Evolutionary conservation across 805 yeast species (phyloP).

Genomic region (Ogataea nonfermentans): DNA sequence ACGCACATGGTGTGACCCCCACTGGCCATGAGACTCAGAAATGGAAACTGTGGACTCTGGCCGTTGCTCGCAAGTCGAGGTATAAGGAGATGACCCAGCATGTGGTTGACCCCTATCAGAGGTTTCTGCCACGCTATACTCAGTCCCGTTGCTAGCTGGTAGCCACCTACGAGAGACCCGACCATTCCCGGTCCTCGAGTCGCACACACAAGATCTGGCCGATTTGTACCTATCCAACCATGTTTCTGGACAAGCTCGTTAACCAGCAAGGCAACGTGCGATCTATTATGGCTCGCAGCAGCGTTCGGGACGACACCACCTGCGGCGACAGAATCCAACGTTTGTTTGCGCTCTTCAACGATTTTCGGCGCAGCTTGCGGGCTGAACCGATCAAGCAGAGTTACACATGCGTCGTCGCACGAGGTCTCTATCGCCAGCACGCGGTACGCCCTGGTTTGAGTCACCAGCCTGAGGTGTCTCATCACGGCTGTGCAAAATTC

Average conservation of each 20-base stretch:
- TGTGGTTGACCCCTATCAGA: constrained; percentile 88
- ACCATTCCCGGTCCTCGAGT: constrained; percentile 98
- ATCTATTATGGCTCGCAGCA: constrained; percentile 79
- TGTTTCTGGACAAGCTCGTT: constrained; percentile 40
- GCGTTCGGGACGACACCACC: constrained; percentile 91
- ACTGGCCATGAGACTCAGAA: constrained; percentile 73
- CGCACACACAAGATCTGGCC: constrained; percentile 77
- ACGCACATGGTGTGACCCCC: constrained; percentile 97
- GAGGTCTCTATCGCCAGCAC: constrained; percentile 90
- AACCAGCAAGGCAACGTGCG: constrained; percentile 51
- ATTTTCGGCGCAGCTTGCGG: constrained; percentile 42
- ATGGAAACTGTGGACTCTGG: constrained; percentile 54
- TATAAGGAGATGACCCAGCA: constrained; percentile 86
- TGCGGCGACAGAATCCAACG: constrained; percentile 58
- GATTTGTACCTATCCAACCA: constrained; percentile 28
- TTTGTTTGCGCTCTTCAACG: constrained; percentile 57
- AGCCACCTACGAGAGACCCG: constrained; percentile 80
- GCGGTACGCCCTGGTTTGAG: constrained; percentile 38
- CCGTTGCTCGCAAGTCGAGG: constrained; percentile 52
- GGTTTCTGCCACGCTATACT: constrained; percentile 77
- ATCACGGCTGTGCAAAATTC: constrained; percentile 11
- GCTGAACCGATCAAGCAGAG: constrained; percentile 56
- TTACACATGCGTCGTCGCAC: constrained; percentile 93
- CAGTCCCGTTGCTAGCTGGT: constrained; percentile 83
- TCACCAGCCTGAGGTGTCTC: background rate